Percentiles rank a stretch among this genome's conserved stretches.
These are phyloP conservation scores for Macroventuria anomochaeta DNA, from an alignment of 2,329 filamentous ascomycete genomes.

Conservation along the genomic window DNA sequence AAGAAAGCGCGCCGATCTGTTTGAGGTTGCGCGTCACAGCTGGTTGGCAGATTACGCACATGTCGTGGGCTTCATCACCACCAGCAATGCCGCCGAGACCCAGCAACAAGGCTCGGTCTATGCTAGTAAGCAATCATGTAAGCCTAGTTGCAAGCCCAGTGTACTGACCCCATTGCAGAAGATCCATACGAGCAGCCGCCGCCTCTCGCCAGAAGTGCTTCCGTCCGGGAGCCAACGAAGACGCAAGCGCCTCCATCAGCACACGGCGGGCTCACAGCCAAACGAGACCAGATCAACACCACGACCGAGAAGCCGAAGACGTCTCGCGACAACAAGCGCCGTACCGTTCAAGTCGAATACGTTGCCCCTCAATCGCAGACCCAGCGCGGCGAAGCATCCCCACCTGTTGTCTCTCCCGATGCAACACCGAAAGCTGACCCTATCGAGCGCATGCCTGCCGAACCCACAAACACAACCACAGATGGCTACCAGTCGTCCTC, in stretches of 20 bases:
- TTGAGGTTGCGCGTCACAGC: slow-evolving; percentile 96
- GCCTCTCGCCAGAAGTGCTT: slow-evolving; percentile 81
- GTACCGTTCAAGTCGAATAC: slow-evolving; percentile 97
- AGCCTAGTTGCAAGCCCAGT: not conserved
- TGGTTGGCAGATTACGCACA: slow-evolving; percentile 98
- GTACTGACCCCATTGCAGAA: slow-evolving; percentile 44
- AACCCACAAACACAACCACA: slow-evolving; percentile 43
- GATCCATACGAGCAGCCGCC: slow-evolving; percentile 66
- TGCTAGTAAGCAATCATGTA: slow-evolving; percentile 51
- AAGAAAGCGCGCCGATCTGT: slow-evolving; percentile 90
- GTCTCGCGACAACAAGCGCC: slow-evolving; percentile 82
- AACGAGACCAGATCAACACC: slow-evolving; percentile 75
- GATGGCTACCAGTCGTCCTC: slow-evolving; percentile 46
- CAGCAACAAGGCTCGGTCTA: slow-evolving; percentile 74
- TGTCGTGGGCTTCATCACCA: slow-evolving; percentile 95
- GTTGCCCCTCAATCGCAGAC: slow-evolving; percentile 90
- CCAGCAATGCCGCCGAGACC: slow-evolving; percentile 81
- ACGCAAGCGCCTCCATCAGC: slow-evolving; percentile 57
- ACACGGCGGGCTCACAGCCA: slow-evolving; percentile 69
- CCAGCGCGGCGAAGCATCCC: slow-evolving; percentile 67
- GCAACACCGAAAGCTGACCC: slow-evolving; percentile 56
- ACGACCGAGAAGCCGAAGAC: slow-evolving; percentile 69
- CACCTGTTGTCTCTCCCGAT: slow-evolving; percentile 38
- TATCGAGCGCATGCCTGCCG: slow-evolving; percentile 59
- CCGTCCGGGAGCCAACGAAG: slow-evolving; percentile 86